phyloP scores from a whole-genome alignment of 148 eudicot species.

The Camellia sinensis region DNA sequence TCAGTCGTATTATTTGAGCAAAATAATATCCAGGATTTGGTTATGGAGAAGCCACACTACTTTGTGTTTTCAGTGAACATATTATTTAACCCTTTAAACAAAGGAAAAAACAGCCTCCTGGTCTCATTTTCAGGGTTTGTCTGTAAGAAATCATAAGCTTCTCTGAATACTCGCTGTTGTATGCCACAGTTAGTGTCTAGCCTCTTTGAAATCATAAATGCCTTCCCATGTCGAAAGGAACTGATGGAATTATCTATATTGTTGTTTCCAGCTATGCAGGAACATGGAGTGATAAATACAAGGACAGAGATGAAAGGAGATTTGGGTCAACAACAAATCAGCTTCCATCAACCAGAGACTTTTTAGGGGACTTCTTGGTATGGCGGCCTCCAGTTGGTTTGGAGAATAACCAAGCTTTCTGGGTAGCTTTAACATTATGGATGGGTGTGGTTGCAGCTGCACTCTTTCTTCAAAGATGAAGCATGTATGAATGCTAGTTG shows the following conservation, averaged over 20 bases:
- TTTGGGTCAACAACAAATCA: conserved; percentile 55
- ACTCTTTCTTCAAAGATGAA: conserved; percentile 61
- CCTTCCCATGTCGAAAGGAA: not conserved
- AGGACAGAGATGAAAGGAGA: conserved; percentile 50
- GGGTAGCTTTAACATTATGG: conserved; percentile 80
- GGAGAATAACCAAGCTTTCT: conserved; percentile 72
- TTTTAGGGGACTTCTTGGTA: conserved; percentile 65
- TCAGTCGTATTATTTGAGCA: not conserved
- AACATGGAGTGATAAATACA: conserved; percentile 85
- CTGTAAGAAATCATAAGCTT: not conserved
- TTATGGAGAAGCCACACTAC: not conserved
- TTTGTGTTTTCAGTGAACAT: not conserved
- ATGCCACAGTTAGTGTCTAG: not conserved
- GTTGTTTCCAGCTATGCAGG: conserved; percentile 65
- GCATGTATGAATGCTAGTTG: not conserved
- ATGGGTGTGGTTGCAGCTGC: conserved; percentile 76
- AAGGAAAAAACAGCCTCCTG: not conserved
- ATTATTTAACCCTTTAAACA: not conserved
- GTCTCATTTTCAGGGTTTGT: not conserved
- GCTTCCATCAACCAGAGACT: conserved; percentile 61
- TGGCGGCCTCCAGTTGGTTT: conserved; percentile 71
- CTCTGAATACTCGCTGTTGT: not conserved
- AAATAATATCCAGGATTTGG: not conserved
- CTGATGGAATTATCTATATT: conserved; percentile 4
- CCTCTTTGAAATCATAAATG: not conserved